Evolutionary conservation across 192 early-diverging fungal species (phyloP).

Genomic region (Thoreauomyces humboldtii): DNA sequence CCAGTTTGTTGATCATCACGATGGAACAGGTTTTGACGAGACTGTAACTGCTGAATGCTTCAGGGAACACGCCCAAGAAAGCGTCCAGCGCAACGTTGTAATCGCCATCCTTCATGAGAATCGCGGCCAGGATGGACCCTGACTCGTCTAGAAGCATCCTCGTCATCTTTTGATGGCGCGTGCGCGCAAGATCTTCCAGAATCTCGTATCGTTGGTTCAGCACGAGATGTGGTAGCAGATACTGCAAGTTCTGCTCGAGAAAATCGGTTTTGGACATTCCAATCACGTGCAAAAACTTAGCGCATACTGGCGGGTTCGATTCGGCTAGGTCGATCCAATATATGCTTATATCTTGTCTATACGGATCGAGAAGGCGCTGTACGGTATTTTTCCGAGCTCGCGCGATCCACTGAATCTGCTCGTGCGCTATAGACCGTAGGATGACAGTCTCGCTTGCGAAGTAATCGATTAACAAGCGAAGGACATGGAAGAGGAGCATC

Average conservation of each 20-base stretch:
- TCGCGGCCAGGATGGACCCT: slow-evolving; percentile 23
- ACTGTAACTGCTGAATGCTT: neutral
- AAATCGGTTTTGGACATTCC: slow-evolving; percentile 22
- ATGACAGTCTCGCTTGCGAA: slow-evolving; percentile 13
- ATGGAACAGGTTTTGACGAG: slow-evolving; percentile 23
- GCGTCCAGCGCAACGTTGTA: slow-evolving; percentile 11
- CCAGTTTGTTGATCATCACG: slow-evolving; percentile 30
- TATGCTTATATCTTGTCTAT: slow-evolving; percentile 17
- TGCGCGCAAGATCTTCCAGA: slow-evolving; percentile 20
- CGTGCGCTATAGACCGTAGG: slow-evolving; percentile 13
- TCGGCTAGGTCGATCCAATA: slow-evolving; percentile 30
- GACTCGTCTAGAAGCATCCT: slow-evolving; percentile 30
- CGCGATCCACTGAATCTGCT: slow-evolving; percentile 23
- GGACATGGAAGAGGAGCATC: neutral
- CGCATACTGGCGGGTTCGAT: slow-evolving; percentile 4
- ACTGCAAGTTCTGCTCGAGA: slow-evolving; percentile 24
- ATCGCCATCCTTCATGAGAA: slow-evolving; percentile 28
- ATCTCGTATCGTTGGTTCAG: slow-evolving; percentile 16
- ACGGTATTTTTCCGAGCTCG: slow-evolving; percentile 17
- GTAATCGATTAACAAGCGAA: slow-evolving; percentile 20
- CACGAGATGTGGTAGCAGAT: slow-evolving; percentile 35
- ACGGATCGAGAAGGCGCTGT: slow-evolving; percentile 23
- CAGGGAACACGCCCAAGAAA: slow-evolving; percentile 11
- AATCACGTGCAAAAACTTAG: slow-evolving; percentile 22
- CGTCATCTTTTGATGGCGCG: neutral